These are phyloP conservation scores for Silene vulgaris DNA, from an alignment of 179 eudicot genomes.

Conservation along the genomic window DNA sequence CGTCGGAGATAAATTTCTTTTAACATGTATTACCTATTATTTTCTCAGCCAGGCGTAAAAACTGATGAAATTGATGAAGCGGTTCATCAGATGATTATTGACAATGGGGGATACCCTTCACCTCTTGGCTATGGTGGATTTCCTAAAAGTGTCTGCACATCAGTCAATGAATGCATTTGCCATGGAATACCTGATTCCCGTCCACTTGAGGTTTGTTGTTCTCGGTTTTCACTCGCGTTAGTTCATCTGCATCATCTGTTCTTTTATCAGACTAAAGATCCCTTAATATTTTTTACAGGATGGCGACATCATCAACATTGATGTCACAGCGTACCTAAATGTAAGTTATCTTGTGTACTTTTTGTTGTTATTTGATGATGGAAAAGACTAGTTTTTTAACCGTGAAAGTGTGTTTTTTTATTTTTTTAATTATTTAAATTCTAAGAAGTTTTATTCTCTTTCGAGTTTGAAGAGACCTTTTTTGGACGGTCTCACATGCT, in stretches of 20 bases:
- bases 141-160: conserved; percentile 98
- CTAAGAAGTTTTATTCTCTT: not conserved
- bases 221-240: conserved; percentile 7
- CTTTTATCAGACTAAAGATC: not conserved
- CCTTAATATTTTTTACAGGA: conserved; percentile 48
- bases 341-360: conserved; percentile 39
- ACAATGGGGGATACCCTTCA: conserved; percentile 95
- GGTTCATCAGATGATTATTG: conserved; percentile 95
- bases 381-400: not conserved
- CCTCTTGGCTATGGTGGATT: conserved; percentile 97
- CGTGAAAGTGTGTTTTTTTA: not conserved
- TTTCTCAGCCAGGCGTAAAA: conserved; percentile 80
- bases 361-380: not conserved
- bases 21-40: conserved; percentile 5
- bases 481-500: not conserved
- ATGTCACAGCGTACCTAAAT: conserved; percentile 82
- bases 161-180: conserved; percentile 95
- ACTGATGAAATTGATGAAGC: conserved; percentile 97
- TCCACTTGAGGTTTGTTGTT: conserved; percentile 61
- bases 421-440: too few relatives aligned
- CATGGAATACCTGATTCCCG: conserved; percentile 99
- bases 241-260: not conserved
- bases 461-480: not conserved
- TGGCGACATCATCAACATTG: conserved; percentile 88
- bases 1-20: not conserved